Evolutionary conservation across 306 rosid genomes (phyloP), one percentile per base, ranked within the genome.

Genomic region (Medicago truncatula): DNA sequence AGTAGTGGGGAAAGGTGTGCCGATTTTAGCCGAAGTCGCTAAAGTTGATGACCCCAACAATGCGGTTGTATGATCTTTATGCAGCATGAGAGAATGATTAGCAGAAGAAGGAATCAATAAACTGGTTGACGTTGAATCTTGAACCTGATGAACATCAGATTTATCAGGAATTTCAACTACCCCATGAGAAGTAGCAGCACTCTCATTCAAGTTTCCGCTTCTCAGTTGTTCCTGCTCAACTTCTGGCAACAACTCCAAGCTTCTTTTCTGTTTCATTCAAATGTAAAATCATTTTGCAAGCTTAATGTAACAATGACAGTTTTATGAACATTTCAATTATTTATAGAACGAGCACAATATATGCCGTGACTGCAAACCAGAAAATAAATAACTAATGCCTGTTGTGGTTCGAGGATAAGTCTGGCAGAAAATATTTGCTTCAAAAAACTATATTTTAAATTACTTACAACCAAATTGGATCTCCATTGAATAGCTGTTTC

Each of bases 181-280:
- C 56, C 78, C 74, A 21, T 34, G 67, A 73, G 87, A 77, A 43
- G 58, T 72, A 80, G 17, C 88, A 66, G 78, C 83, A 25, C 18
- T 58, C 21, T 86, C 90, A 34, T 70, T 80, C 83, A 78, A 73
- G 67, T 88, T 88, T 75, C 91, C 89, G 12, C 86, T 79, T 87
- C 83, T 88, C 61, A 89, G 79, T 83, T 92, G 86, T 70, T 76
- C 83, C 83, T 63, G 87, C 83, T 92, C 90, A 67, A 83, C 88
- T 84, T 92, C 98, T 21, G 99, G 96, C 78, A 92, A 88, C 91
- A 96, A 85, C 71, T 88, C 92, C 91, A 90, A 83, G 92, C 95
- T 81, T 79, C 85, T 89, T 70, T 88, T 91, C 99, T 92, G 94
- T 85, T 78, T 57, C 61, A 76, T 59, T 73, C 78, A 76, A 80